Conservation (phyloP, 1,284 basidiomycete species). For the Cryptococcus sp. region DNA sequence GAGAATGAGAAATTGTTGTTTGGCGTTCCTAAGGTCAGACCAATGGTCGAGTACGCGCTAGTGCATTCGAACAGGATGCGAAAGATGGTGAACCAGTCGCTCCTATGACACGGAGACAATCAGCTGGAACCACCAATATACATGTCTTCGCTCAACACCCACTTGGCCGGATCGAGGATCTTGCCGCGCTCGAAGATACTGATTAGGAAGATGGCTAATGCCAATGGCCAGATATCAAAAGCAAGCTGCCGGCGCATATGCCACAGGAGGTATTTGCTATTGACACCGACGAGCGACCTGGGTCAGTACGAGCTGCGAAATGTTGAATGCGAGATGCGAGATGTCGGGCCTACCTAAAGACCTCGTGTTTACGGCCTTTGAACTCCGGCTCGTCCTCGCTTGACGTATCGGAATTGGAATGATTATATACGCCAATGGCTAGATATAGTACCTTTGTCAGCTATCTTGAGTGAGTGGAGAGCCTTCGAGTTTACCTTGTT, state of each 20-base stretch:
- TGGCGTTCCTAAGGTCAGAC: constrained; percentile 36
- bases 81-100: constrained; percentile 37
- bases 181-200: constrained; percentile 38
- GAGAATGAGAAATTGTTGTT: constrained; percentile 44
- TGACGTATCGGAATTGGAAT: constrained; percentile 15
- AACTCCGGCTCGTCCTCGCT: constrained; percentile 29
- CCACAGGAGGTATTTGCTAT: constrained; percentile 41
- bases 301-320: not conserved
- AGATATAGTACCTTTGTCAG: not conserved
- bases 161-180: constrained; percentile 26
- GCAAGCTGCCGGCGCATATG: constrained; percentile 43
- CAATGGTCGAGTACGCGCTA: constrained; percentile 39
- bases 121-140: not conserved
- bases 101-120: not conserved
- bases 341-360: constrained; percentile 21
- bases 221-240: constrained; percentile 46
- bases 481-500: constrained; percentile 23
- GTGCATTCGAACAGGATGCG: constrained; percentile 44
- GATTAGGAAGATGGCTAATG: constrained; percentile 36
- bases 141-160: not conserved
- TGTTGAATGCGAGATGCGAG: too few species aligned
- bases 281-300: too few species aligned
- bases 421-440: constrained; percentile 35
- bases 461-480: not conserved
- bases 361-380: constrained; percentile 24